A percentile compares a stretch with the other conserved stretches of the same genome.
These are phyloP conservation scores for Chrysanthemum seticuspe DNA, from an alignment of 129 eudicot genomes.

Conservation along the genomic window DNA sequence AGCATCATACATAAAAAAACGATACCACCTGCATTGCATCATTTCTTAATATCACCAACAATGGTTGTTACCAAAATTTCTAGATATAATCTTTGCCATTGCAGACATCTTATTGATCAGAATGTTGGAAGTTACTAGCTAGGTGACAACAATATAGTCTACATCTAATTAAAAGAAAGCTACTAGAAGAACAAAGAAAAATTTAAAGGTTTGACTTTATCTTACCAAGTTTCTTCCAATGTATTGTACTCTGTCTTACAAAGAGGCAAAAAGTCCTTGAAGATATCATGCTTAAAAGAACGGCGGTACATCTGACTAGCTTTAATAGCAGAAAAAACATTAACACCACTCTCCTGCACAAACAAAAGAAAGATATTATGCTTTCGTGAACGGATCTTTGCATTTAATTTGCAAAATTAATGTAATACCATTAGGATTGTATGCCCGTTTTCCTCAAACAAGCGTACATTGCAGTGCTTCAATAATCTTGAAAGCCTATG, in stretches of 20 bases:
- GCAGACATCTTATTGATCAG: no score
- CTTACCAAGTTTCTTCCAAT: conserved; percentile 41
- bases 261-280: conserved; percentile 74
- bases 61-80: neutral
- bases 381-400: neutral
- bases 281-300: conserved; percentile 55
- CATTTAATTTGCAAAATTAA: neutral
- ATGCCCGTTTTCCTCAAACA: conserved; percentile 70
- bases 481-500: conserved; percentile 51
- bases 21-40: conserved; percentile 43
- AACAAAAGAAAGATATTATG: neutral
- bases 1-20: conserved; percentile 38
- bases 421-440: conserved; percentile 67
- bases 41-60: neutral
- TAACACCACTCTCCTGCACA: conserved; percentile 77
- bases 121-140: no score
- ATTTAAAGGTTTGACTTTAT: neutral
- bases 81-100: neutral
- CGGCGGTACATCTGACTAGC: conserved; percentile 57
- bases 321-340: conserved; percentile 64
- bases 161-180: neutral
- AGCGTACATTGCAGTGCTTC: conserved; percentile 51
- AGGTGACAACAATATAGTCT: neutral
- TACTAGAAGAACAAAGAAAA: neutral
- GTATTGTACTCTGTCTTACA: conserved; percentile 67